Base-by-base conservation (phyloP, 441 rosid species). In the Bocquillonia castaneifolia region DNA sequence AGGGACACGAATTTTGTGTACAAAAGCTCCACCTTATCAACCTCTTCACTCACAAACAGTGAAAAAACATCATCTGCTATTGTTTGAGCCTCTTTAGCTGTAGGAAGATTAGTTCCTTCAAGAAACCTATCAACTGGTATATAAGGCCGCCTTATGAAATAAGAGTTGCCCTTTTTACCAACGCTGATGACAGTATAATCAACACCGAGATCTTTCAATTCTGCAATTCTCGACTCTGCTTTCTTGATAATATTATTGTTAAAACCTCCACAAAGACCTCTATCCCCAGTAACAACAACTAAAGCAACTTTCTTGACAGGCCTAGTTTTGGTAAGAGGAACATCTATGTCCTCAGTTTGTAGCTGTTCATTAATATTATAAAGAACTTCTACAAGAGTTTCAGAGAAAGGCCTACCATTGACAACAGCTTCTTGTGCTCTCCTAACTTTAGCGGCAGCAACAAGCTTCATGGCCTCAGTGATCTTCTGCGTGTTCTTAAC, bases 361-460 rank as follows among this genome's bases (percentile, higher is more conserved):
- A 90, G 88, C 77, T 86, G 96, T 42, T 91, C 90, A 58, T 94
- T 91, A 78, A 94, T 84, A 80, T 87, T 78, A 89, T 85, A 94
- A 23, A 94, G 90, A 71, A 92, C 90, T 60, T 86, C 97, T 3
- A 92, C 92, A 2, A 92, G 91, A 56, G 90, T 85, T 78, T 92
- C 93, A 1, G 94, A 89, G 78, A 94, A 94, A 10, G 97, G 97
- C 63, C 99, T 55, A 1, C 92, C 86, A 36, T 84, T 94, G 45
- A 94, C 94, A 26, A 91, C 96, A 25, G 97, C 97, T 81, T 94
- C 96, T 63, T 94, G 97, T 17, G 99, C 99, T 78, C 97, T 83
- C 73, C 97, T 82, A 65, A 94, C 97, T 75, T 88, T 90, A 0
- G 97, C 97, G 6, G 99, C 97, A 1, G 99, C 97, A 6, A 94